phyloP scores from a whole-genome alignment of 108 stramenopile species.

The Asterionellopsis glacialis region DNA sequence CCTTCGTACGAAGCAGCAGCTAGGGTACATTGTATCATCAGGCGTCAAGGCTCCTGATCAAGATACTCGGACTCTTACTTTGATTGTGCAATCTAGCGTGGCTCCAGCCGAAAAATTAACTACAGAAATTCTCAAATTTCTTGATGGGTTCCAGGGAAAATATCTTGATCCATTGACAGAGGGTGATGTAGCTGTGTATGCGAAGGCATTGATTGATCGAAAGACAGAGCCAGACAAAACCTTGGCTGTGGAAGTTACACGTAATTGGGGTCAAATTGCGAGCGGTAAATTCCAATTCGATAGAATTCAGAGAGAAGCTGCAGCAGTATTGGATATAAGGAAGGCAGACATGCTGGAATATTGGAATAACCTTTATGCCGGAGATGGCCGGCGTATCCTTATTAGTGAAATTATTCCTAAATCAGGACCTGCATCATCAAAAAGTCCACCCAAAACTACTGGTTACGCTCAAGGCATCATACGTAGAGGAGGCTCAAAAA shows the following conservation, averaged over 20 bases:
- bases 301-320: conserved; percentile 59
- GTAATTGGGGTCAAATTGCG: conserved; percentile 84
- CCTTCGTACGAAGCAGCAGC: conserved; percentile 88
- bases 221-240: conserved; percentile 83
- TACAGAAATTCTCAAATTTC: conserved; percentile 41
- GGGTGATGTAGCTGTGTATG: conserved; percentile 55
- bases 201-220: conserved; percentile 66
- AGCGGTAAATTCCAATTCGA: conserved; percentile 70
- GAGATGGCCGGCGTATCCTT: conserved; percentile 52
- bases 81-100: conserved; percentile 64
- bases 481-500: conserved; percentile 1
- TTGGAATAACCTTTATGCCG: conserved; percentile 59
- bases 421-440: conserved; percentile 46
- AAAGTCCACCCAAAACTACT: conserved; percentile 40
- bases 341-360: conserved; percentile 72
- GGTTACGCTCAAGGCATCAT: conserved; percentile 25
- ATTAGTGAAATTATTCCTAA: conserved; percentile 66
- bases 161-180: conserved; percentile 46
- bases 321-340: conserved; percentile 49
- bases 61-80: conserved; percentile 53
- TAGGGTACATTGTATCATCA: conserved; percentile 88
- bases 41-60: conserved; percentile 62
- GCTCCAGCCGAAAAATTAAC: conserved; percentile 35
- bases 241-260: conserved; percentile 65
- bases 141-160: conserved; percentile 39